phyloP scores from a whole-genome alignment of 805 yeast genomes.

The Monosporozyma unispora region DNA sequence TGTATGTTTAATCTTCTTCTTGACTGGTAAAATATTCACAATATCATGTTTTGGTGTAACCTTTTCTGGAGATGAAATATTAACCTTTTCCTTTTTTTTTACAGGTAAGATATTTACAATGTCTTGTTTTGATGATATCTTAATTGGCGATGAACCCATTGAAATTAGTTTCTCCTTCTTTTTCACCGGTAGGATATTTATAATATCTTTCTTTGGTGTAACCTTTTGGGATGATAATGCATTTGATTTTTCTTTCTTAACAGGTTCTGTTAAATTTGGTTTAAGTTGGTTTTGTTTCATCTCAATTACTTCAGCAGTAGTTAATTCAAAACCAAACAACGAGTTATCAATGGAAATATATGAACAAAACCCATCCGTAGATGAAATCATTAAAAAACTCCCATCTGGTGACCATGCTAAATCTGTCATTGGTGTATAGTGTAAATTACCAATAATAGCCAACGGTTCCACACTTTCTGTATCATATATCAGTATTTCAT shows the following conservation, averaged over 20 bases:
- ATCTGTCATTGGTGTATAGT: slow-evolving; percentile 84
- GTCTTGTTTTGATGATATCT: too few relatives aligned
- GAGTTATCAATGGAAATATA: slow-evolving; percentile 44
- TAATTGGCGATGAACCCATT: too few relatives aligned
- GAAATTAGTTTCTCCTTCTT: slow-evolving; percentile 1
- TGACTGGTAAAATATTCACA: neutral
- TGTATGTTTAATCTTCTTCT: slow-evolving; percentile 16
- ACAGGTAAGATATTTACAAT: too few relatives aligned
- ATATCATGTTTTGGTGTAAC: neutral
- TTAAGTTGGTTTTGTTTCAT: neutral
- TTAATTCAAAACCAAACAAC: slow-evolving; percentile 46
- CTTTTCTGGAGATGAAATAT: too few relatives aligned
- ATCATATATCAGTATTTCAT: slow-evolving; percentile 71
- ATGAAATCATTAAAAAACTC: slow-evolving; percentile 53
- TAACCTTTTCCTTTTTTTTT: too few relatives aligned
- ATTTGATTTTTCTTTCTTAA: neutral
- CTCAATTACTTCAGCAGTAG: slow-evolving; percentile 2
- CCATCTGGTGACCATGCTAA: slow-evolving; percentile 81
- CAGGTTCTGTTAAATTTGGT: too few relatives aligned
- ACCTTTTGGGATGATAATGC: neutral
- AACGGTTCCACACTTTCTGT: slow-evolving; percentile 63
- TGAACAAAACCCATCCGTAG: slow-evolving; percentile 92
- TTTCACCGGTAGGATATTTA: neutral
- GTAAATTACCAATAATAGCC: slow-evolving; percentile 69
- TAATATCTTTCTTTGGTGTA: neutral